Evolutionary conservation across 192 early-diverging fungal species (phyloP).

Genomic region (Paraglomus occultum): DNA sequence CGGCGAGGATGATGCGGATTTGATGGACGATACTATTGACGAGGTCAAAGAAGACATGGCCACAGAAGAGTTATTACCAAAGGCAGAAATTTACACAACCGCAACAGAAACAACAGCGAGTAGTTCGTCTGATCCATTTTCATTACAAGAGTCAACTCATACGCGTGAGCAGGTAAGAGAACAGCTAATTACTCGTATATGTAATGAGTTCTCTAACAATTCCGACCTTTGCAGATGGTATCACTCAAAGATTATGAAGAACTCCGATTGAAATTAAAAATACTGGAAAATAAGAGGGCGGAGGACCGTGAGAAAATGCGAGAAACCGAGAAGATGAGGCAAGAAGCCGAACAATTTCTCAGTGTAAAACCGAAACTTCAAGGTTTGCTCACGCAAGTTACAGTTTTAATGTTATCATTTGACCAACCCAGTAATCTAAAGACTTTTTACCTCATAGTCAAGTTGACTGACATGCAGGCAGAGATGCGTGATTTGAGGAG

Average conservation of each 20-base stretch:
- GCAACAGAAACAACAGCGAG: conserved; percentile 21
- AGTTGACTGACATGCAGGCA: conserved; percentile 67
- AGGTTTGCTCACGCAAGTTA: conserved; percentile 34
- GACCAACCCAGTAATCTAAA: neutral
- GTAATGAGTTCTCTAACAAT: neutral
- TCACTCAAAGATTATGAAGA: conserved; percentile 77
- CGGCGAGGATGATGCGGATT: neutral
- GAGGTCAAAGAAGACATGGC: conserved; percentile 11
- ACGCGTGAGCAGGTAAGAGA: conserved; percentile 28
- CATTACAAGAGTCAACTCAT: conserved; percentile 21
- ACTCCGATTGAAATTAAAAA: conserved; percentile 69
- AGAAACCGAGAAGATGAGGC: conserved; percentile 68
- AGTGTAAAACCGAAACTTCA: conserved; percentile 64
- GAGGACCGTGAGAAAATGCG: conserved; percentile 75
- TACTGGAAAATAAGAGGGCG: conserved; percentile 76
- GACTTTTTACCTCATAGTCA: conserved; percentile 42
- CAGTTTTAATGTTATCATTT: neutral
- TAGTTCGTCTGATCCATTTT: conserved; percentile 25
- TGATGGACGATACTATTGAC: neutral
- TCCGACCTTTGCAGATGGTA: conserved; percentile 38
- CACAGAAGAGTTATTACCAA: neutral
- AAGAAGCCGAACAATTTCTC: conserved; percentile 70
- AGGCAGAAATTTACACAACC: conserved; percentile 13
- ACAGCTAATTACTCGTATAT: conserved; percentile 23
- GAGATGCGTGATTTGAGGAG: conserved; percentile 67